Base-by-base conservation (phyloP, 768 basidiomycete species). In the Amanita thiersii region DNA sequence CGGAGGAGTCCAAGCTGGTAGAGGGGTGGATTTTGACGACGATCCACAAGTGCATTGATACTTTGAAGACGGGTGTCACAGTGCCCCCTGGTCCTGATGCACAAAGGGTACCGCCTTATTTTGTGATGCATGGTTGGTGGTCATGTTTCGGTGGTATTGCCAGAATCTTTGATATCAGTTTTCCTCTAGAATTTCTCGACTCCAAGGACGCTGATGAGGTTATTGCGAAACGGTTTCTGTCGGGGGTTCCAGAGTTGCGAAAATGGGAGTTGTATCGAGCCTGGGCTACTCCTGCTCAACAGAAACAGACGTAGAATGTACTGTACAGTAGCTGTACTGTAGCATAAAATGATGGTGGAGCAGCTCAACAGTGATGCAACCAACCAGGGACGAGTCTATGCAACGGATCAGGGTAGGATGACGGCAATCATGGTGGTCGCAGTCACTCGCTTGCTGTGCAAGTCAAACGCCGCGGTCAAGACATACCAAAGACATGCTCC, bases 261-360 rank as follows among this genome's bases (percentile, higher is more conserved):
- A 48, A 43, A 23, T 75, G 72, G 72, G 53, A 59, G 6, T 39
- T 75, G 38, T 70, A 73, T 52, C 64, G 65, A 12, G 66, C 70
- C 3, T 75, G n/a, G n/a, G n/a, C n/a, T n/a, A n/a, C n/a, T n/a
- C n/a, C n/a, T n/a, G n/a, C n/a, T n/a, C n/a, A n/a, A n/a, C n/a
- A n/a, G n/a, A n/a, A n/a, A n/a, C n/a, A n/a, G n/a, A n/a, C n/a
- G n/a, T n/a, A n/a, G n/a, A n/a, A n/a, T n/a, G n/a, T n/a, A n/a
- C n/a, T n/a, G n/a, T n/a, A n/a, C n/a, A n/a, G n/a, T n/a, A n/a
- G n/a, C n/a, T n/a, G n/a, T n/a, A n/a, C n/a, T n/a, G n/a, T n/a
- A n/a, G n/a, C n/a, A n/a, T n/a, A n/a, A n/a, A n/a, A n/a, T n/a
- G n/a, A n/a, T n/a, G n/a, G n/a, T n/a, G n/a, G n/a, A n/a, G n/a